phyloP scores from a whole-genome alignment of 805 yeast genomes.

The Hyphopichia homilentoma region DNA sequence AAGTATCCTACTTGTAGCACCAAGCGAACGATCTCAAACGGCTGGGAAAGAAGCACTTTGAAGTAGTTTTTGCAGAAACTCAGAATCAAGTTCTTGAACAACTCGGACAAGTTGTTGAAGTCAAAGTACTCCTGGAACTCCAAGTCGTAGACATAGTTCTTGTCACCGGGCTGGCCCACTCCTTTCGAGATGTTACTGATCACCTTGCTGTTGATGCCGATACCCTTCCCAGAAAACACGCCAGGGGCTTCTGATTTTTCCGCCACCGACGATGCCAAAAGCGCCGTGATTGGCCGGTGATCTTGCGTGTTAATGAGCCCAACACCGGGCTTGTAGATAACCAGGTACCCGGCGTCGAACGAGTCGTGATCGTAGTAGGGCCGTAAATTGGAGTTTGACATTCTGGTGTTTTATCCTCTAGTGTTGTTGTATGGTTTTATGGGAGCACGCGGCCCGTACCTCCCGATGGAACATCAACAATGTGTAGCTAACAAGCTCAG shows the following conservation, averaged over 20 bases:
- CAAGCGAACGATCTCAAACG: conserved; percentile 79
- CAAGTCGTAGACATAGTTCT: conserved; percentile 50
- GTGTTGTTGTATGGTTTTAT: too few relatives aligned
- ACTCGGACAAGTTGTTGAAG: conserved; percentile 50
- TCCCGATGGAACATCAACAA: too few relatives aligned
- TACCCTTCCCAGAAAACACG: conserved; percentile 8
- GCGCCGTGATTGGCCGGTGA: conserved; percentile 30
- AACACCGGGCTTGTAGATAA: conserved; percentile 55
- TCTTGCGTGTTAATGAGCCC: conserved; percentile 53
- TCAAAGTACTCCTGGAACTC: conserved; percentile 69
- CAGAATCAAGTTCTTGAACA: conserved; percentile 52
- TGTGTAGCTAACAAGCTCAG: too few relatives aligned
- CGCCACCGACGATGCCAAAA: conserved; percentile 18
- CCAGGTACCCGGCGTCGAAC: conserved; percentile 62
- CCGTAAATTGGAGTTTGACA: conserved; percentile 32
- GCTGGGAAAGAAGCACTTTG: conserved; percentile 72
- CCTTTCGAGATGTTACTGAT: neutral
- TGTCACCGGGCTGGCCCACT: conserved; percentile 14
- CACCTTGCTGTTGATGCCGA: conserved; percentile 1
- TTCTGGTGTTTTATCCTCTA: too few relatives aligned
- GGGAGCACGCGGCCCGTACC: too few relatives aligned
- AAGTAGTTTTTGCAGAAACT: conserved; percentile 67
- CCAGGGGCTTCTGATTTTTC: conserved; percentile 6
- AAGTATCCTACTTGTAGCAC: conserved; percentile 78
- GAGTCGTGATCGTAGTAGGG: conserved; percentile 71